Evolutionary conservation across 2,329 filamentous ascomycete genomes (phyloP), one percentile per base, ranked within the genome.

Genomic region (Macrophomina tecta): DNA sequence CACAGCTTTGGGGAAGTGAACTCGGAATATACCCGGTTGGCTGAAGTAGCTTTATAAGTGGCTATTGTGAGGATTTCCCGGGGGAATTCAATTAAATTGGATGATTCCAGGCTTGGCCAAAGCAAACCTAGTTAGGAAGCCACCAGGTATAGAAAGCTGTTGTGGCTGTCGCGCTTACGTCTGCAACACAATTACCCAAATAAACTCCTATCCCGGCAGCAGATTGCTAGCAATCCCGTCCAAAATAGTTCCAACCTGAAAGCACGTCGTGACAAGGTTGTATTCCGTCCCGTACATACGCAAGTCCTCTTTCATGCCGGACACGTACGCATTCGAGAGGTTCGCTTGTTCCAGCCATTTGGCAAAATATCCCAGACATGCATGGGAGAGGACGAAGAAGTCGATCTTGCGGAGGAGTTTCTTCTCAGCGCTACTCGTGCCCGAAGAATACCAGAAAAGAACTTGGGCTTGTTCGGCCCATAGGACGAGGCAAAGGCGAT

Each of bases 301-400:
- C 34, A 74, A 69, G 16, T 73, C 72, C 36, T 74, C 72, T n/a
- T 74, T 73, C 72, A 74, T 74, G 18, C 72, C 72, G 8, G 71
- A 73, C 12, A 73, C 72, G 36, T 72, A 73, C 6, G 72, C 72
- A 51, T 72, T 73, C 23, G 69, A 72, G 30, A 73, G 69, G 23
- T 73, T 73, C 14, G 65, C 40, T 3, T 70, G 69, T 30, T 74
- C 72, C 30, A 74, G 70, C 62, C 69, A 71, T 61, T 74, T 74
- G 23, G 67, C 42, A 53, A 71, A 71, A 61, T 60, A 71, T 34
- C 63, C 55, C 4, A 71, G 67, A 38, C 70, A 71, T 52, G 65
- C 65, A 42, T 68, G 70, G 12, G 52, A 69, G 5, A 67, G 65
- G 5, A 67, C 42, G 48, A 61, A 67, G n/a, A 61, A 71, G 42